Percentiles rank a stretch among this genome's conserved stretches.
Conservation (phyloP, 106 monocot genomes). For the Allium fistulosum region DNA sequence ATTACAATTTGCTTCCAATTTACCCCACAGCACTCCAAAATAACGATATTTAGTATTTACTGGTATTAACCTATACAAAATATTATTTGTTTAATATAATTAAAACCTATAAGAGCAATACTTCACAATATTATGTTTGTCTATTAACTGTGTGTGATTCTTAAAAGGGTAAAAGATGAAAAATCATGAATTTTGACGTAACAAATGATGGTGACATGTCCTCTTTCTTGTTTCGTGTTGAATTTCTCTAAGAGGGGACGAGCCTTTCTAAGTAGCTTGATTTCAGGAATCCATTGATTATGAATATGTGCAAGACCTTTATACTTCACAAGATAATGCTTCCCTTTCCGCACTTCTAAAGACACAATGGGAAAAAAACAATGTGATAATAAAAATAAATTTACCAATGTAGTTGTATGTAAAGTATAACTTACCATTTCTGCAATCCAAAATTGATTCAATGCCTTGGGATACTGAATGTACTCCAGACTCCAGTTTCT, state of each 20-base stretch:
- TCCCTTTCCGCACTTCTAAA: constrained; percentile 24
- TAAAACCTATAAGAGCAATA: background rate
- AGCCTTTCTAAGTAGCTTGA: constrained; percentile 28
- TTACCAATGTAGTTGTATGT: background rate
- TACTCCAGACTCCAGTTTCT: constrained; percentile 43
- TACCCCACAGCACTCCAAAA: no score
- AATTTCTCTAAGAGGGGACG: no score
- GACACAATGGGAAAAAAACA: no score
- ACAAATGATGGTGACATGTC: no score
- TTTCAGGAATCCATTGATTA: constrained; percentile 64
- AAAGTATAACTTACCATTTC: constrained; percentile 19
- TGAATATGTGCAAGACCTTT: constrained; percentile 64
- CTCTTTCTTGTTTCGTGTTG: no score
- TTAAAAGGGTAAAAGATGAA: constrained; percentile 39
- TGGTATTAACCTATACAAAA: no score
- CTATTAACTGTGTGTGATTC: no score
- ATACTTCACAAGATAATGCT: constrained; percentile 64
- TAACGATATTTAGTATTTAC: no score
- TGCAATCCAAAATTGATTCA: constrained; percentile 39
- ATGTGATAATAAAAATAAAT: background rate
- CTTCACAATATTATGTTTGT: no score
- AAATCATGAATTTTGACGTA: no score
- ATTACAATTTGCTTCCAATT: no score
- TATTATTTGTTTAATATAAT: constrained; percentile 15
- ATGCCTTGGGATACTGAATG: constrained; percentile 52